Conservation (phyloP, 345 rosid species). For the Heritiera littoralis region DNA sequence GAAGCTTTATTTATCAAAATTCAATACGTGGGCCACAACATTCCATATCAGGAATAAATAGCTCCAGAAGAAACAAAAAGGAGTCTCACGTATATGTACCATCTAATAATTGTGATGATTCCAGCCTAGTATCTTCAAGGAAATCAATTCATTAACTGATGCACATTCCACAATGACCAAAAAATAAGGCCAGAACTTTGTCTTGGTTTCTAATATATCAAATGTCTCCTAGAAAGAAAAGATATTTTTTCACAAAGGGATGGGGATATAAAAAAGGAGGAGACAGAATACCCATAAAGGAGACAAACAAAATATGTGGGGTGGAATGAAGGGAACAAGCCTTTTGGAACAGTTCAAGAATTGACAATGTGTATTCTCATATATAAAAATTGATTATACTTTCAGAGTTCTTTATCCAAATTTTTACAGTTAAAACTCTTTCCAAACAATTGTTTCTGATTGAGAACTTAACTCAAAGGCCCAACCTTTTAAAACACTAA, state of each 20-base stretch:
- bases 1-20: background rate
- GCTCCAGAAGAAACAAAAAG: background rate
- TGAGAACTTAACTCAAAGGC: background rate
- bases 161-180: background rate
- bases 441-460: background rate
- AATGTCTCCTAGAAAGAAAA: background rate
- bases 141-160: background rate
- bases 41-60: background rate
- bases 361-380: background rate
- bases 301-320: background rate
- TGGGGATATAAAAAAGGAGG: background rate
- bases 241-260: background rate
- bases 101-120: background rate
- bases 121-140: slow-evolving; percentile 1
- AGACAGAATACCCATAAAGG: background rate
- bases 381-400: background rate
- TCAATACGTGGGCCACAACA: background rate
- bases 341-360: background rate
- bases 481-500: background rate
- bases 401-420: background rate
- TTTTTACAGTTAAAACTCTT: slow-evolving; percentile 6
- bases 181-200: background rate
- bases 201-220: background rate
- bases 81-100: background rate
- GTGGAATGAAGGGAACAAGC: background rate